These are phyloP conservation scores for Penicillium sp. DNA, from an alignment of 2,329 filamentous ascomycete genomes.

Conservation along the genomic window DNA sequence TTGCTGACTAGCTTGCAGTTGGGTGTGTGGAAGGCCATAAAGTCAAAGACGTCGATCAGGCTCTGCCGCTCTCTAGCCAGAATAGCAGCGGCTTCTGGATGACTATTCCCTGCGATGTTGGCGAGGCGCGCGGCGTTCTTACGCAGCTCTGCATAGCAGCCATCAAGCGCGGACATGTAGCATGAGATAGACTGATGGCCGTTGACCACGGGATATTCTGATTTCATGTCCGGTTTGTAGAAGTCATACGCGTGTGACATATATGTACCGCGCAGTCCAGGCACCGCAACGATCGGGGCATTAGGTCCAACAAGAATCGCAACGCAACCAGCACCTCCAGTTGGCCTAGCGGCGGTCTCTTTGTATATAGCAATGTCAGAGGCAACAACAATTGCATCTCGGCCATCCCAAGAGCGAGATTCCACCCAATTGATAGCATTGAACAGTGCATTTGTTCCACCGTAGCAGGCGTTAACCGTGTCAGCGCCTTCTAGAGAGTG, in stretches of 20 bases:
- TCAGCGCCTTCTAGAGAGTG: conserved; percentile 81
- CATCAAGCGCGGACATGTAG: conserved; percentile 77
- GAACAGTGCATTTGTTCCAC: conserved; percentile 80
- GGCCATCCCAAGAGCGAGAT: conserved; percentile 82
- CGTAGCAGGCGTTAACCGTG: conserved; percentile 82
- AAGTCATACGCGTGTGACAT: conserved; percentile 86
- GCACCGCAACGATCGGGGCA: conserved; percentile 72
- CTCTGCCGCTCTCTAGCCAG: no score
- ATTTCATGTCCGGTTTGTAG: conserved; percentile 84
- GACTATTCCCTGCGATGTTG: conserved; percentile 50
- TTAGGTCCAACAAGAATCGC: conserved; percentile 77
- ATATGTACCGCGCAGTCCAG: conserved; percentile 75
- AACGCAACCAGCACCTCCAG: conserved; percentile 75
- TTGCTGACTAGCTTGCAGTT: conserved; percentile 86
- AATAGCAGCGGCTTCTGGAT: conserved; percentile 63
- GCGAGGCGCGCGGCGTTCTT: conserved; percentile 71
- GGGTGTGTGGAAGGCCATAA: conserved; percentile 79
- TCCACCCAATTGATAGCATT: conserved; percentile 84
- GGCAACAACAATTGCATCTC: conserved; percentile 74
- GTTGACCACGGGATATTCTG: conserved; percentile 83
- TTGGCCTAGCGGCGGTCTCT: conserved; percentile 77
- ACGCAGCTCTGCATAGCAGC: conserved; percentile 78
- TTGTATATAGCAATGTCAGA: conserved; percentile 84
- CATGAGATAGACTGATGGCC: conserved; percentile 79
- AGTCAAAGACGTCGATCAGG: conserved; percentile 86